phyloP scores from a whole-genome alignment of 2,329 filamentous ascomycete species.

The Phialocephala subalpina region DNA sequence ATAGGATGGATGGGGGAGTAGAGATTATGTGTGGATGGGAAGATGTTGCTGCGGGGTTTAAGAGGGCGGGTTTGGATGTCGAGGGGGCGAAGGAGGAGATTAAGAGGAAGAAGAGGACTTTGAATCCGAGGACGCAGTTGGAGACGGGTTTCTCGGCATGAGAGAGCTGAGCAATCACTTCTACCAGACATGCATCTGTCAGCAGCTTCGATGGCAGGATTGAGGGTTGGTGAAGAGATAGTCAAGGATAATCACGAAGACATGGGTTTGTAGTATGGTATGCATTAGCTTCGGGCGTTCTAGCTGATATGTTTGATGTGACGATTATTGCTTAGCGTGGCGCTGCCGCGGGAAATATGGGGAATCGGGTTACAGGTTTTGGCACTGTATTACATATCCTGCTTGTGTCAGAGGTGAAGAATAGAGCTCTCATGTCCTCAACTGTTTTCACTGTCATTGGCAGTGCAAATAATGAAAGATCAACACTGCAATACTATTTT shows the following conservation, averaged over 20 bases:
- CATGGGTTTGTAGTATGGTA: neutral
- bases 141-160: conserved; percentile 13
- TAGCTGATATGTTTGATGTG: neutral
- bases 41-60: conserved; percentile 30
- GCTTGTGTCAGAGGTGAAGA: no score
- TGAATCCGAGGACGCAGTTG: conserved; percentile 20
- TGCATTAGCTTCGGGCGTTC: neutral
- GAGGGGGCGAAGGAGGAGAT: conserved; percentile 1
- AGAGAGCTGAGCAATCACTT: neutral
- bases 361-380: neutral
- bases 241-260: neutral
- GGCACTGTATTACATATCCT: no score
- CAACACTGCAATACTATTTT: no score
- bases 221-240: neutral
- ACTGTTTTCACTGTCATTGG: no score
- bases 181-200: no score
- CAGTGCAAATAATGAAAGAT: no score
- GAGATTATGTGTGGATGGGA: conserved; percentile 36
- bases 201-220: no score
- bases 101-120: conserved; percentile 20
- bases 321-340: conserved; percentile 1
- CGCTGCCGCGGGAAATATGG: neutral
- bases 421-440: no score
- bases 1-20: conserved; percentile 25
- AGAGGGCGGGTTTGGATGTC: conserved; percentile 19